A percentile compares a stretch with the other conserved stretches of the same genome.
These are phyloP conservation scores for Smithsoniella earleae DNA, from an alignment of 163 green algal genomes.

Conservation along the genomic window DNA sequence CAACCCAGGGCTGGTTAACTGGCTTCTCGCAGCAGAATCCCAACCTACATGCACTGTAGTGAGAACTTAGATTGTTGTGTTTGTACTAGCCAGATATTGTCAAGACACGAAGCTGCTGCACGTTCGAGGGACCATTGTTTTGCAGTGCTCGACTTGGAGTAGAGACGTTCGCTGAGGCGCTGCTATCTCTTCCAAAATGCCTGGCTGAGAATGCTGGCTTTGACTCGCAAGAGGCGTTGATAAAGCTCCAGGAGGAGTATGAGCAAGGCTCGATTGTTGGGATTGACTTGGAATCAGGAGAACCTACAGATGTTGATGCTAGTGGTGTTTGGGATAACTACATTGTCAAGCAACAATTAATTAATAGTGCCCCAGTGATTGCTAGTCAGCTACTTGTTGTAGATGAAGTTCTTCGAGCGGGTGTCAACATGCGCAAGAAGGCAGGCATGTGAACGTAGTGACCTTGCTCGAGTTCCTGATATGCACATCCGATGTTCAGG, in stretches of 20 bases:
- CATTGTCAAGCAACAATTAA: constrained; percentile 84
- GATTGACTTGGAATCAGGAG: constrained; percentile 80
- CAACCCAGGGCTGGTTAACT: too few relatives aligned
- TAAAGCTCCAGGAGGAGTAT: constrained; percentile 76
- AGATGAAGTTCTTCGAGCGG: constrained; percentile 94
- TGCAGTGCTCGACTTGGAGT: constrained; percentile 83
- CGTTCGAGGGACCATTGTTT: too few relatives aligned
- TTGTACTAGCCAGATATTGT: too few relatives aligned
- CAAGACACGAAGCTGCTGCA: too few relatives aligned
- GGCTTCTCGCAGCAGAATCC: too few relatives aligned
- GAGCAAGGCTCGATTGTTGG: constrained; percentile 73
- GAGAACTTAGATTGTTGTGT: too few relatives aligned
- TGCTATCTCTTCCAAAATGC: constrained; percentile 68
- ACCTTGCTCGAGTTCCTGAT: too few relatives aligned
- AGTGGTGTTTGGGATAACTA: constrained; percentile 84
- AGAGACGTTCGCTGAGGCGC: constrained; percentile 91
- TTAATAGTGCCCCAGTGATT: constrained; percentile 89
- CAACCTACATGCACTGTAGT: too few relatives aligned
- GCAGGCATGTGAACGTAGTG: constrained; percentile 17
- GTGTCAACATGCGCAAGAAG: constrained; percentile 86
- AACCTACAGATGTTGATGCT: constrained; percentile 72
- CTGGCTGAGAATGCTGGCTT: constrained; percentile 91
- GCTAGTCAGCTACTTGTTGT: constrained; percentile 89
- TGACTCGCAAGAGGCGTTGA: constrained; percentile 70
- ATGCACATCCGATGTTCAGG: too few relatives aligned